These are phyloP conservation scores for Oryza glumipatula DNA, from an alignment of 176 grass and related monocot genomes.

Conservation along the genomic window DNA sequence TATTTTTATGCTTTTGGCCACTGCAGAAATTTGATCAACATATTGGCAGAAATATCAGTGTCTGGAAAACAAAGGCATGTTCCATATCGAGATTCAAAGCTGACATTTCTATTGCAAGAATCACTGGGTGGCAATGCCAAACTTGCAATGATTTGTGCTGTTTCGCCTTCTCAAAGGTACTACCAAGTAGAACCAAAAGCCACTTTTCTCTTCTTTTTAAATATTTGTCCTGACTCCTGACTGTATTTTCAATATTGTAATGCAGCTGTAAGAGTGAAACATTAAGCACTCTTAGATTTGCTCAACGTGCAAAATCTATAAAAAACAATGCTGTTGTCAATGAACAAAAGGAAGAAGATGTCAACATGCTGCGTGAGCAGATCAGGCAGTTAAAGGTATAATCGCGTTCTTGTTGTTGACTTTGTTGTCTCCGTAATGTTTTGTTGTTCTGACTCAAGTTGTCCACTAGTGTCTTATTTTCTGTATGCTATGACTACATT, in stretches of 20 bases:
- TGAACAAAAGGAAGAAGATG: conserved; percentile 88
- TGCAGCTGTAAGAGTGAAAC: conserved; percentile 90
- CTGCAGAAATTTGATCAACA: conserved; percentile 95
- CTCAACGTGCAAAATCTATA: conserved; percentile 91
- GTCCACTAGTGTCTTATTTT: conserved; percentile 23
- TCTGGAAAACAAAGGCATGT: conserved; percentile 90
- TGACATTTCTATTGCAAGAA: conserved; percentile 96
- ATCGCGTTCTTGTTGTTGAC: conserved; percentile 19
- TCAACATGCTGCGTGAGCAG: conserved; percentile 80
- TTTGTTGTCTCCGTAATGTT: conserved; percentile 28
- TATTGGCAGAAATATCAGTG: conserved; percentile 88
- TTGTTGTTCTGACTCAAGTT: conserved; percentile 32
- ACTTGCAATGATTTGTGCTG: conserved; percentile 93
- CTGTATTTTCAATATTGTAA: conserved; percentile 20
- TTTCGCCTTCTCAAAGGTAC: conserved; percentile 88
- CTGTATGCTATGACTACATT: conserved; percentile 21
- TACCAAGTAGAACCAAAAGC: neutral
- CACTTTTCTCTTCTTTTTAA: conserved; percentile 14
- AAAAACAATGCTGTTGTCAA: conserved; percentile 94
- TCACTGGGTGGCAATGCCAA: conserved; percentile 97
- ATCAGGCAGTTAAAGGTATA: conserved; percentile 84
- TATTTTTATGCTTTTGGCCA: conserved; percentile 30
- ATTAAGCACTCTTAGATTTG: conserved; percentile 93
- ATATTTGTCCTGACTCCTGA: conserved; percentile 19
- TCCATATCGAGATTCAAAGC: conserved; percentile 94